phyloP scores from a whole-genome alignment of 768 basidiomycete species.

The Pisolithus tinctorius region DNA sequence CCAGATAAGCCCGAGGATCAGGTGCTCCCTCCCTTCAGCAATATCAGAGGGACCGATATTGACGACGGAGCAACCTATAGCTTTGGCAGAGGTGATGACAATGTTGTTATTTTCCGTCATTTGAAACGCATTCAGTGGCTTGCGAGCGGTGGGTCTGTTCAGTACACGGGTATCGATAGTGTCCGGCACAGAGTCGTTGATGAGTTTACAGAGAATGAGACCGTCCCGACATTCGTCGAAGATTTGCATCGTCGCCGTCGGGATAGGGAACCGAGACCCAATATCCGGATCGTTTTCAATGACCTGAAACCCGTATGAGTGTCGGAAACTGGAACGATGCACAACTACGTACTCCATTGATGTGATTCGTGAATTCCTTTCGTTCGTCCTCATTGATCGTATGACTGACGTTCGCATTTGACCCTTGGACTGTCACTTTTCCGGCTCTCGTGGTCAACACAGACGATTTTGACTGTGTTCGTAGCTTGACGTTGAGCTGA shows the following conservation, averaged over 20 bases:
- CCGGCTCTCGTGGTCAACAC: conserved; percentile 65
- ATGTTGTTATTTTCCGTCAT: conserved; percentile 99
- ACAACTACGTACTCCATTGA: conserved; percentile 71
- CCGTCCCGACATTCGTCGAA: conserved; percentile 97
- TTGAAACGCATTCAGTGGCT: conserved; percentile 94
- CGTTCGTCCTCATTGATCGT: conserved; percentile 97
- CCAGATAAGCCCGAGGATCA: conserved; percentile 98
- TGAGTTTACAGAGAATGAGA: conserved; percentile 93
- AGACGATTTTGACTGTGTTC: conserved; percentile 38
- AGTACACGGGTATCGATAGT: conserved; percentile 98
- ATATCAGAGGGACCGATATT: conserved; percentile 95
- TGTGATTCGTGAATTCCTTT: conserved; percentile 95
- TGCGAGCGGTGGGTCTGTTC: conserved; percentile 76
- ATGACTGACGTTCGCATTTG: conserved; percentile 92
- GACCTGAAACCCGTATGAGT: conserved; percentile 46
- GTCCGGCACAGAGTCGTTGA: conserved; percentile 99
- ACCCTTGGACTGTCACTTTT: conserved; percentile 91
- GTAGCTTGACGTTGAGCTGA: conserved; percentile 79
- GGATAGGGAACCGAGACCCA: conserved; percentile 78
- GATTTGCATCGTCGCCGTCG: conserved; percentile 95
- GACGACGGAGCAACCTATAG: conserved; percentile 96
- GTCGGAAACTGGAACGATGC: not conserved
- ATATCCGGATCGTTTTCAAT: conserved; percentile 89
- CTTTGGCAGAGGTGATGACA: conserved; percentile 96
- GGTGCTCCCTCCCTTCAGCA: conserved; percentile 88